phyloP scores from a whole-genome alignment of 1,284 basidiomycete genomes.

The Pseudomicrostroma phylloplanum region DNA sequence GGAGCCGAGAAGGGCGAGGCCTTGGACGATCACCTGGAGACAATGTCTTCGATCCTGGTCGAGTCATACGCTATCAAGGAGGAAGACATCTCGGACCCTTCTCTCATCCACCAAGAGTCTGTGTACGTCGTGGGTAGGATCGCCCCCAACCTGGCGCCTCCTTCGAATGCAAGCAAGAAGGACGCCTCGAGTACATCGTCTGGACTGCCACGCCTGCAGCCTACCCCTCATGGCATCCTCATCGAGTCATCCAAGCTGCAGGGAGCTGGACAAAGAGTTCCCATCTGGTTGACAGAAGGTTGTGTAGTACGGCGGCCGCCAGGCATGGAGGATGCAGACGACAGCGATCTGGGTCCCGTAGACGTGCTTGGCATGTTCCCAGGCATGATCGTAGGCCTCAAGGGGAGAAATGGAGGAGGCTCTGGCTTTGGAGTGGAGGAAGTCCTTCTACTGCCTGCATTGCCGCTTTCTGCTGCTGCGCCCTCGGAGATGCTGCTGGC shows the following conservation, averaged over 20 bases:
- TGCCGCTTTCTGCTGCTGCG: conserved; percentile 34
- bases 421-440: conserved; percentile 78
- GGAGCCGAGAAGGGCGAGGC: conserved; percentile 36
- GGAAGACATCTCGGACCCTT: conserved; percentile 37
- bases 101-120: conserved; percentile 31
- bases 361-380: conserved; percentile 66
- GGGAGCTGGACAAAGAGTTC: conserved; percentile 37
- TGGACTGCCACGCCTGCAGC: not conserved
- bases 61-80: conserved; percentile 26
- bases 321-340: conserved; percentile 22
- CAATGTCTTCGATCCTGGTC: conserved; percentile 28
- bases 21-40: conserved; percentile 40
- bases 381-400: conserved; percentile 79
- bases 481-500: conserved; percentile 24
- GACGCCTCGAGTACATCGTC: not conserved
- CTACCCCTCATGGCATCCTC: conserved; percentile 16
- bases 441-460: conserved; percentile 62
- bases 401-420: conserved; percentile 83
- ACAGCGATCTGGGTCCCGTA: conserved; percentile 3
- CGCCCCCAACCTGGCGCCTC: conserved; percentile 16
- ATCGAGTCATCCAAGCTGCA: conserved; percentile 38
- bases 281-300: conserved; percentile 24
- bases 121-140: conserved; percentile 45
- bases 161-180: conserved; percentile 10
- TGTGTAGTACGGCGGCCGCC: conserved; percentile 28